Evolutionary conservation across 495 filamentous ascomycete genomes (phyloP).

Genomic region (Penicillium bovifimosum): DNA sequence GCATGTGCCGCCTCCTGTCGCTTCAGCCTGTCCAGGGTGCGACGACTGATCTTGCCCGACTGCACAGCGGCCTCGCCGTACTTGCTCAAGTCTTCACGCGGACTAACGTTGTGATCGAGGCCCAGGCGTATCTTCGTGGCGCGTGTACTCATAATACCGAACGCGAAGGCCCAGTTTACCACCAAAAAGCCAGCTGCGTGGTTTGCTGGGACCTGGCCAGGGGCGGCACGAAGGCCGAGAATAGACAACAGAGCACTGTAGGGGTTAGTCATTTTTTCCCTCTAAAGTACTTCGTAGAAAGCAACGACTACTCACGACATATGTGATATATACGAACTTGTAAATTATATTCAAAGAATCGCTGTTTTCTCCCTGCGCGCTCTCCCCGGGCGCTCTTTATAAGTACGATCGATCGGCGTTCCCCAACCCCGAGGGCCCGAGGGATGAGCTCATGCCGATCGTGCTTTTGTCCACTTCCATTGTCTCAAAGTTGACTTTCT

Average conservation of each 20-base stretch:
- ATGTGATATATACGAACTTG: too few species aligned
- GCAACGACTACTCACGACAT: constrained; percentile 7
- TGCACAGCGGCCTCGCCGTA: constrained; percentile 44
- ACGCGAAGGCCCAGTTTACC: constrained; percentile 45
- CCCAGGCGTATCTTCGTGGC: constrained; percentile 36
- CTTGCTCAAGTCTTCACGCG: constrained; percentile 41
- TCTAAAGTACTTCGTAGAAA: too few species aligned
- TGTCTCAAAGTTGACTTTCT: too few species aligned
- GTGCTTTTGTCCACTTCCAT: too few species aligned
- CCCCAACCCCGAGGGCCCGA: not conserved
- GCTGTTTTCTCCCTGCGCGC: not conserved
- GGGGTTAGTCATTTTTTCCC: not conserved
- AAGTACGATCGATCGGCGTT: too few species aligned
- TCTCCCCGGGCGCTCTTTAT: not conserved
- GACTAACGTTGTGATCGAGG: constrained; percentile 46
- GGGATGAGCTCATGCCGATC: not conserved
- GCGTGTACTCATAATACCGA: constrained; percentile 39
- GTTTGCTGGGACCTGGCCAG: constrained; percentile 23
- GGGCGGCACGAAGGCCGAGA: constrained; percentile 23
- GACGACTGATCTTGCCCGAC: constrained; percentile 43
- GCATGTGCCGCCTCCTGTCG: constrained; percentile 43
- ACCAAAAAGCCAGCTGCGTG: constrained; percentile 36
- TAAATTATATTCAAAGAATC: too few species aligned
- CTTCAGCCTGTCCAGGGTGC: constrained; percentile 40
- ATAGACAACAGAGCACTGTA: constrained; percentile 20